These are phyloP conservation scores for Podospora australis DNA, from an alignment of 495 filamentous ascomycete species.

Conservation along the genomic window DNA sequence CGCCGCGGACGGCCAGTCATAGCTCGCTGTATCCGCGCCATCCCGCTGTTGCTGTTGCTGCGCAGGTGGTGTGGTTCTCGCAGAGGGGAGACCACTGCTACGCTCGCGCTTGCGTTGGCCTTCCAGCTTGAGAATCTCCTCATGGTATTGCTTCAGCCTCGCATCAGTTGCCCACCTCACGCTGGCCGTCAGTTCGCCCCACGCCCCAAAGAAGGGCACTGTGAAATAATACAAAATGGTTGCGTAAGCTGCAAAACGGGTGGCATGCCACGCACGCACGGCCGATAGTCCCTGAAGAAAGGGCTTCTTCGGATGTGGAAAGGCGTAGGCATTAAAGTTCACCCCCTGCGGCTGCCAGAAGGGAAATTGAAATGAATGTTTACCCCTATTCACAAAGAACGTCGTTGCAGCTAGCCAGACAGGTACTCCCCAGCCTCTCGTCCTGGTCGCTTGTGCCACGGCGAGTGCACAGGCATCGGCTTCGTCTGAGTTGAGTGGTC, in stretches of 20 bases:
- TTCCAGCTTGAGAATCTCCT: conserved; percentile 14
- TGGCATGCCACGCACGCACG: conserved; percentile 8
- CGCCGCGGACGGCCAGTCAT: neutral
- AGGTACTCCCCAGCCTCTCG: conserved; percentile 8
- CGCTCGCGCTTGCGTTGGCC: too few species aligned
- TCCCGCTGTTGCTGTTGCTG: neutral
- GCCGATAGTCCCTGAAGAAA: conserved; percentile 7
- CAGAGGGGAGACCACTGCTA: too few species aligned
- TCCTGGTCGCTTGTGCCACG: conserved; percentile 1
- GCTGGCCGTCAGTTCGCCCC: too few species aligned
- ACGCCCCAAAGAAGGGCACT: neutral
- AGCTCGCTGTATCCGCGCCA: neutral
- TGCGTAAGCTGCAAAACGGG: conserved; percentile 13
- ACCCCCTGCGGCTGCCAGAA: conserved; percentile 16
- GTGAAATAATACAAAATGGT: neutral
- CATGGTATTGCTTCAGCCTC: neutral
- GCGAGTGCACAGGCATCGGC: conserved; percentile 13
- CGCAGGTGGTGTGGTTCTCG: neutral
- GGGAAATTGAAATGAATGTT: conserved; percentile 19
- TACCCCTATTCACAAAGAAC: conserved; percentile 11
- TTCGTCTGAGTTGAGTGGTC: conserved; percentile 5
- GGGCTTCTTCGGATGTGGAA: conserved; percentile 3
- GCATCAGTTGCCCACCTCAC: too few species aligned
- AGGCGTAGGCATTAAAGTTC: conserved; percentile 9
- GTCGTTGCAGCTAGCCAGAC: neutral